Evolutionary conservation across 768 basidiomycete species (phyloP).

Genomic region (Pulveroboletus sp.): DNA sequence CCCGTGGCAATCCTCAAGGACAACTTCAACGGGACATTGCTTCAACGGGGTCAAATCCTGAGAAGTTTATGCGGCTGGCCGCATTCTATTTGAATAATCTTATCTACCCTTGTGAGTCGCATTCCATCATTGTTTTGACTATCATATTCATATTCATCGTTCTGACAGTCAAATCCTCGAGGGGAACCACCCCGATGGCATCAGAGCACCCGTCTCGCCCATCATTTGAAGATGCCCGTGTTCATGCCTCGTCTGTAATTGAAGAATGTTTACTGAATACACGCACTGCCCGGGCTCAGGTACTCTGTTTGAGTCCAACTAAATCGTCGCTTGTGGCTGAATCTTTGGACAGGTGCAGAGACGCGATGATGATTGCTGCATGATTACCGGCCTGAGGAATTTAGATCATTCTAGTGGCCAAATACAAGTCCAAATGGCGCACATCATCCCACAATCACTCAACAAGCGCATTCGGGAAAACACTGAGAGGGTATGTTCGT

Average conservation of each 20-base stretch:
- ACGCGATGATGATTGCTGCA: neutral
- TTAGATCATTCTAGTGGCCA: neutral
- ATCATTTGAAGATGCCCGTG: neutral
- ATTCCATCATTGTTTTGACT: no score
- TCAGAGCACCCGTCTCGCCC: neutral
- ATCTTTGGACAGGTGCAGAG: neutral
- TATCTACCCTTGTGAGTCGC: neutral
- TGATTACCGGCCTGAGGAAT: neutral
- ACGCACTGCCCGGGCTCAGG: neutral
- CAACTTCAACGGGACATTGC: constrained; percentile 3
- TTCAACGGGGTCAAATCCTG: neutral
- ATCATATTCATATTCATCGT: no score
- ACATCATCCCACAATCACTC: neutral
- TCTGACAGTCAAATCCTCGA: neutral
- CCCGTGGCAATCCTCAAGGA: neutral
- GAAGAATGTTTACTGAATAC: neutral
- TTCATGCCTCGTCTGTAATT: neutral
- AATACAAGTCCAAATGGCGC: neutral
- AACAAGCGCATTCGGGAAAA: neutral
- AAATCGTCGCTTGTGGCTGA: neutral
- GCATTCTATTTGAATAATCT: neutral
- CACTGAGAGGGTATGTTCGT: neutral
- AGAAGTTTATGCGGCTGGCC: neutral
- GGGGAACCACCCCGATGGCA: neutral
- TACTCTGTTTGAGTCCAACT: neutral